phyloP scores from a whole-genome alignment of 352 stramenopile species.

The Globisporangium echinulatum region DNA sequence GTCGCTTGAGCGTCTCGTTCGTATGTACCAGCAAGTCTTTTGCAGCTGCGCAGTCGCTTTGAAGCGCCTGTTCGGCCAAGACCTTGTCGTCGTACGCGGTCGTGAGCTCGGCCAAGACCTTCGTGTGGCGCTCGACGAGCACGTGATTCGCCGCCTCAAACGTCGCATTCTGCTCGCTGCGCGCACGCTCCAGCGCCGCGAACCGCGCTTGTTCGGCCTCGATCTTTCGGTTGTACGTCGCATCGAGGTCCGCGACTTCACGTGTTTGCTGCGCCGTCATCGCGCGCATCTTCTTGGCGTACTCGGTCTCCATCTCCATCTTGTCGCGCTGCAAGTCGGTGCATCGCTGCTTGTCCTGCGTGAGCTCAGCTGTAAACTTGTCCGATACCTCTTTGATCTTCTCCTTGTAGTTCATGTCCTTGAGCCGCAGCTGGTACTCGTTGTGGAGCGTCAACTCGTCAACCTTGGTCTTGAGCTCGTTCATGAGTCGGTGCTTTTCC shows the following conservation, averaged over 20 bases:
- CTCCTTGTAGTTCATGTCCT: constrained; percentile 95
- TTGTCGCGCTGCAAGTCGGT: constrained; percentile 88
- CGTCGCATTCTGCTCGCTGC: constrained; percentile 61
- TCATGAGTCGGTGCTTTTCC: constrained; percentile 89
- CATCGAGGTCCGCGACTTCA: constrained; percentile 88
- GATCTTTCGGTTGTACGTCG: constrained; percentile 88
- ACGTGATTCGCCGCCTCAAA: constrained; percentile 75
- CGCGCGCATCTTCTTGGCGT: constrained; percentile 87
- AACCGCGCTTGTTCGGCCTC: constrained; percentile 89
- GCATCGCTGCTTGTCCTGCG: constrained; percentile 90
- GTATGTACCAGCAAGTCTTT: constrained; percentile 77
- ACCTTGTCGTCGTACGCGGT: constrained; percentile 91
- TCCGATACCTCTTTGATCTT: constrained; percentile 95
- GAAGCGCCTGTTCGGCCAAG: constrained; percentile 72
- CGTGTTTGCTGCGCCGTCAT: constrained; percentile 88
- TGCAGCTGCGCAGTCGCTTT: constrained; percentile 46
- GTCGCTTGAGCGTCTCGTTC: constrained; percentile 86
- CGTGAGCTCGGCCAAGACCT: constrained; percentile 88
- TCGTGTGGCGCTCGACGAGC: constrained; percentile 72
- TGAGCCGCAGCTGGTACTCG: constrained; percentile 92
- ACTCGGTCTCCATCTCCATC: constrained; percentile 87
- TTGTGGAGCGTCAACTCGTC: constrained; percentile 93
- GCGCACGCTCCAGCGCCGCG: constrained; percentile 68
- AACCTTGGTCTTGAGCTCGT: constrained; percentile 92
- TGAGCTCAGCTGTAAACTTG: constrained; percentile 91